phyloP scores from a whole-genome alignment of 2,329 filamentous ascomycete species.

The Bertia moriformis region DNA sequence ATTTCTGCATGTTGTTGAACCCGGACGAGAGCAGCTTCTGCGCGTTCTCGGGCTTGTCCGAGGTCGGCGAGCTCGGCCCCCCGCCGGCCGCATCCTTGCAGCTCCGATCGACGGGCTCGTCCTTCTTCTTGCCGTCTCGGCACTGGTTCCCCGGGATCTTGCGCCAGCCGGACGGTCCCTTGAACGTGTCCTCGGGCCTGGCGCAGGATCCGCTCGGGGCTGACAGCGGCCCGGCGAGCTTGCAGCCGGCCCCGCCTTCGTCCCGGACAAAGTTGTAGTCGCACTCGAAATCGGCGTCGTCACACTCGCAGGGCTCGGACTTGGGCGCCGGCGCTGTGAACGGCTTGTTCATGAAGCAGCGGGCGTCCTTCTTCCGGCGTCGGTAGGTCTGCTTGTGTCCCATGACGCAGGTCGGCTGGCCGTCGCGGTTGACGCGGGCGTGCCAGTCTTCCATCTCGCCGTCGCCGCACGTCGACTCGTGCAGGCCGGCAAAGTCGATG shows the following conservation, averaged over 20 bases:
- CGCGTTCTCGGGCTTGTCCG: slow-evolving; percentile 50
- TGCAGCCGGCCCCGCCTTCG: slow-evolving; percentile 53
- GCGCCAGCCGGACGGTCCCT: slow-evolving; percentile 78
- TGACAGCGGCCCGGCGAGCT: slow-evolving; percentile 42
- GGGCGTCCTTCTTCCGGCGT: slow-evolving; percentile 70
- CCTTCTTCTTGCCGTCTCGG: slow-evolving; percentile 48
- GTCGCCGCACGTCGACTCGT: slow-evolving; percentile 64
- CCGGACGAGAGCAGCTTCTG: slow-evolving; percentile 48
- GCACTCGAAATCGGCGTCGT: slow-evolving; percentile 79
- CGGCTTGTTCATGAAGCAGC: slow-evolving; percentile 77
- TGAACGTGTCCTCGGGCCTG: slow-evolving; percentile 57
- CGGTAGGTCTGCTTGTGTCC: slow-evolving; percentile 80
- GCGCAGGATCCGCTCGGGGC: slow-evolving; percentile 61
- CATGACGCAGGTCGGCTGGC: slow-evolving; percentile 81
- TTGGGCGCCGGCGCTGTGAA: slow-evolving; percentile 65
- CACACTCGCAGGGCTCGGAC: slow-evolving; percentile 67
- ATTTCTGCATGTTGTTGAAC: slow-evolving; percentile 33
- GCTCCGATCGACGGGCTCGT: slow-evolving; percentile 63
- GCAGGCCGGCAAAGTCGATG: slow-evolving; percentile 70
- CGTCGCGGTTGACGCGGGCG: slow-evolving; percentile 66
- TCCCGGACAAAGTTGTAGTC: slow-evolving; percentile 75
- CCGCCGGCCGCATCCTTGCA: slow-evolving; percentile 25
- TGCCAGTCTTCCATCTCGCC: slow-evolving; percentile 79
- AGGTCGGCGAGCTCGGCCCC: slow-evolving; percentile 27
- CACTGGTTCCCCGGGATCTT: slow-evolving; percentile 76